Conservation (phyloP, 345 rosid species). For the Hypericum androsaemum region DNA sequence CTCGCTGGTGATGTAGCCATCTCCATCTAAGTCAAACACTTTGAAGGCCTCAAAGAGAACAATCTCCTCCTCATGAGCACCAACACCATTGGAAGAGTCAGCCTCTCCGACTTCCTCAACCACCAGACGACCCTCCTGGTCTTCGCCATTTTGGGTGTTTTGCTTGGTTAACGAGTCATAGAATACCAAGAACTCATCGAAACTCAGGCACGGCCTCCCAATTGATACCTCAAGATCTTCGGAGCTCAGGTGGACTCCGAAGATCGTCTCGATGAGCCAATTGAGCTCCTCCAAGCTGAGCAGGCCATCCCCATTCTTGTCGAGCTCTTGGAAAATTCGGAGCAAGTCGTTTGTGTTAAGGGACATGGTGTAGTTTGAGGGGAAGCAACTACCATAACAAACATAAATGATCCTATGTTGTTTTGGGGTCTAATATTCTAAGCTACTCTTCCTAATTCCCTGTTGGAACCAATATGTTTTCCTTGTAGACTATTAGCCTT, state of each 20-base stretch:
- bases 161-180: slow-evolving; percentile 32
- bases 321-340: slow-evolving; percentile 54
- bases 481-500: too few species aligned
- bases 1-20: slow-evolving; percentile 34
- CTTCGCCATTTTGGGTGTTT: not conserved
- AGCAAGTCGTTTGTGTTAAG: slow-evolving; percentile 37
- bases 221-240: slow-evolving; percentile 47
- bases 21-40: slow-evolving; percentile 61
- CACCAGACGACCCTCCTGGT: too few species aligned
- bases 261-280: slow-evolving; percentile 52
- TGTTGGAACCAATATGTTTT: too few species aligned
- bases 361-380: slow-evolving; percentile 20
- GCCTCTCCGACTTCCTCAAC: too few species aligned
- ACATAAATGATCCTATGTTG: too few species aligned
- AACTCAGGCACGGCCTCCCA: slow-evolving; percentile 46
- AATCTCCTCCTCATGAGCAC: too few species aligned
- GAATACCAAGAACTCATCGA: slow-evolving; percentile 51
- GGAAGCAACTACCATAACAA: not conserved
- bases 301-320: slow-evolving; percentile 58
- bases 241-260: slow-evolving; percentile 21
- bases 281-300: slow-evolving; percentile 61
- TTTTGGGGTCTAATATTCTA: too few species aligned
- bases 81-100: not conserved
- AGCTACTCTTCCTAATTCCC: too few species aligned
- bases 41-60: slow-evolving; percentile 53